Percentiles rank a stretch among this genome's conserved stretches.
Conservation (phyloP, 2,329 filamentous ascomycete genomes). For the Onygenales sp. region DNA sequence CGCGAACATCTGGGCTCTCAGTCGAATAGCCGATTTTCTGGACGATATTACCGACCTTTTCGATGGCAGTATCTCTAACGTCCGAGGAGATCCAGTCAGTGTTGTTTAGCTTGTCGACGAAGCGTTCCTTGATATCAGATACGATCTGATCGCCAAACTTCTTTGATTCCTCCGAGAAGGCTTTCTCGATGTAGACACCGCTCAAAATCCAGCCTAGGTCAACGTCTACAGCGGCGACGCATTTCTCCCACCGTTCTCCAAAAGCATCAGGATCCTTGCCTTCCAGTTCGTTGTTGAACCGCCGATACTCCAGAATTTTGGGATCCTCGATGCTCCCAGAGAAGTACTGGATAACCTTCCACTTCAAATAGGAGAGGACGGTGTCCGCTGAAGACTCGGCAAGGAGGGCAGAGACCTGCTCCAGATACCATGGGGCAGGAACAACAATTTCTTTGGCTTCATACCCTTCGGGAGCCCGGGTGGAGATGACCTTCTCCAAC, state of each 20-base stretch:
- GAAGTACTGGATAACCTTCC: constrained; percentile 52
- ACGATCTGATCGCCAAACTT: constrained; percentile 59
- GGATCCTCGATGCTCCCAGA: constrained; percentile 48
- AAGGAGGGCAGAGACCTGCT: constrained; percentile 48
- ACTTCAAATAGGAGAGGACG: constrained; percentile 53
- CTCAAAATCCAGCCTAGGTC: constrained; percentile 59
- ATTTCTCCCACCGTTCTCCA: constrained; percentile 58
- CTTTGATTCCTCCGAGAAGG: constrained; percentile 58
- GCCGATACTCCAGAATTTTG: constrained; percentile 48
- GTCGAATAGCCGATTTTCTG: constrained; percentile 62
- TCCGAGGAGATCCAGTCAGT: constrained; percentile 57
- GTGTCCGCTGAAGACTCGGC: constrained; percentile 44
- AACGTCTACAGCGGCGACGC: constrained; percentile 48
- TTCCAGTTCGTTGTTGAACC: constrained; percentile 51
- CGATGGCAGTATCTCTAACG: constrained; percentile 49
- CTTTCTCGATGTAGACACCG: constrained; percentile 60
- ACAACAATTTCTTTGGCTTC: constrained; percentile 48
- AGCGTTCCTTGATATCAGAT: constrained; percentile 59
- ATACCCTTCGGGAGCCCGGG: constrained; percentile 43
- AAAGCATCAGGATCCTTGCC: constrained; percentile 55
- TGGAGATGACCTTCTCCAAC: constrained; percentile 43
- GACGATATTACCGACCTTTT: constrained; percentile 57
- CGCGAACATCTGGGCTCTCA: constrained; percentile 51
- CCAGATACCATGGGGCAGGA: constrained; percentile 50
- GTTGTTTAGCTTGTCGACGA: constrained; percentile 49